Percentiles rank a stretch among this genome's conserved stretches.
Evolutionary conservation across 345 rosid species (phyloP).

Genomic region (Lepidium sativum): DNA sequence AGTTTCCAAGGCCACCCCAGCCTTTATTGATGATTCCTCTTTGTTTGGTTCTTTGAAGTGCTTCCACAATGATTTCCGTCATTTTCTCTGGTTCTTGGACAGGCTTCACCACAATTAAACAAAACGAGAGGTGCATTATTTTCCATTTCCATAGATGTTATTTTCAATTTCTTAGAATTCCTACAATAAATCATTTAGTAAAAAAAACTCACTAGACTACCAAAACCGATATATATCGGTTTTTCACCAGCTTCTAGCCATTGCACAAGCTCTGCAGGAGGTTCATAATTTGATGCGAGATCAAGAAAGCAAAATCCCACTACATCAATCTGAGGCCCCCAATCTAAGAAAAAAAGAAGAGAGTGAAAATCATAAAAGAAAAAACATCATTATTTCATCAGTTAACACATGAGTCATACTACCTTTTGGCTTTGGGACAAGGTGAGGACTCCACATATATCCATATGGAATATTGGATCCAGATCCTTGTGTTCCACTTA

Average conservation of each 20-base stretch:
- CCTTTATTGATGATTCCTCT: constrained; percentile 98
- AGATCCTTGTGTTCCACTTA: constrained; percentile 93
- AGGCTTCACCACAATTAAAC: constrained; percentile 44
- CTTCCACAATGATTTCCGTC: constrained; percentile 76
- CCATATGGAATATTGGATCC: constrained; percentile 90
- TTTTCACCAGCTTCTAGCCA: constrained; percentile 90
- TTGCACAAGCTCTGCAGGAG: constrained; percentile 73
- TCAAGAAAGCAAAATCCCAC: constrained; percentile 99
- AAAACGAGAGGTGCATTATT: not conserved
- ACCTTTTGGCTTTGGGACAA: constrained; percentile 99
- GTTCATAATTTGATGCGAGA: constrained; percentile 95
- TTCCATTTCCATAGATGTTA: not conserved
- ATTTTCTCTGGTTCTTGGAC: constrained; percentile 83
- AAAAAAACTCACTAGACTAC: constrained; percentile 85
- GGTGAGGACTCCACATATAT: constrained; percentile 99
- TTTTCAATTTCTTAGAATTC: not conserved
- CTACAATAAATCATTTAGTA: not conserved
- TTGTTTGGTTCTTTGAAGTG: constrained; percentile 68
- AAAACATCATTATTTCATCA: not conserved
- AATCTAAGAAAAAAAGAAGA: constrained; percentile 48
- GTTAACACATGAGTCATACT: constrained; percentile 1
- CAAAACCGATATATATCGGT: constrained; percentile 96
- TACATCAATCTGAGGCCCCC: constrained; percentile 96
- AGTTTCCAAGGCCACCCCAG: constrained; percentile 96
- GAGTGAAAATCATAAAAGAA: not conserved